Percentiles rank a stretch among this genome's conserved stretches.
Evolutionary conservation across 1,284 basidiomycete genomes (phyloP).

Genomic region (Melampsora larici-populina): DNA sequence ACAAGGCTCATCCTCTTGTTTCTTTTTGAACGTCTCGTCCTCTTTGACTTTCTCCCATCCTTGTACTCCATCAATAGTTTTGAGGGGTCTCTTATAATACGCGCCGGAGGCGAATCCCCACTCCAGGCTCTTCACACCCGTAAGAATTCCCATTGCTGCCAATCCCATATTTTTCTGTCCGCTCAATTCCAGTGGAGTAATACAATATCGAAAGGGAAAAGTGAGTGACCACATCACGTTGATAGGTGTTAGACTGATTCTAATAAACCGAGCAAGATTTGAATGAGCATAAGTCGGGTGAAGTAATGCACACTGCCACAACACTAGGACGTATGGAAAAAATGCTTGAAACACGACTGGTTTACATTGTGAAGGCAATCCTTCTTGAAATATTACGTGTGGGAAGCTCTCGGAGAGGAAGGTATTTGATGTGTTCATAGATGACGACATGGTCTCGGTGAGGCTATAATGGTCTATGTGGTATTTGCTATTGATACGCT

Average conservation of each 20-base stretch:
- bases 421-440: background rate
- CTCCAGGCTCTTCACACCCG: background rate
- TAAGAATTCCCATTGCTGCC: background rate
- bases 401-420: background rate
- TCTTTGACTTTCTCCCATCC: background rate
- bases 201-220: background rate
- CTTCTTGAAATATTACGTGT: background rate
- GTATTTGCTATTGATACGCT: no score
- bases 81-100: background rate
- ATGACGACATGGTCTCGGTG: no score
- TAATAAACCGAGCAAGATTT: background rate
- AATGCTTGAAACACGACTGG: background rate
- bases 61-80: background rate
- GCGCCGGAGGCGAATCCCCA: background rate
- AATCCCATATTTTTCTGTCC: background rate
- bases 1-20: background rate
- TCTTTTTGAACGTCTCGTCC: background rate
- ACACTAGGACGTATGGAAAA: background rate
- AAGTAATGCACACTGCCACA: background rate
- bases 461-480: no score
- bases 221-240: background rate
- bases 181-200: background rate
- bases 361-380: background rate
- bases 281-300: background rate
- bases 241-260: constrained; percentile 2